Evolutionary conservation across 208 protist genomes (phyloP).

Genomic region (Trypanosoma cruzi): DNA sequence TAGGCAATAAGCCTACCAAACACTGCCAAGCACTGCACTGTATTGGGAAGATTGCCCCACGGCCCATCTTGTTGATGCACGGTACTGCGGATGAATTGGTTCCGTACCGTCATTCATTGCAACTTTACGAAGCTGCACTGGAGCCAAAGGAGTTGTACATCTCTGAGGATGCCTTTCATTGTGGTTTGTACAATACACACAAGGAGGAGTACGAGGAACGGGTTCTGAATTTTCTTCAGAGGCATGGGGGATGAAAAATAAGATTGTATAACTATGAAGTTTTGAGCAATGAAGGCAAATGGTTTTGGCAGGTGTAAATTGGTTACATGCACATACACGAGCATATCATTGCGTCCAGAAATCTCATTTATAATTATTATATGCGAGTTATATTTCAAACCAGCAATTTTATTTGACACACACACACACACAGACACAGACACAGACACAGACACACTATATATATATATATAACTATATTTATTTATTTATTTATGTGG

Average conservation of each 20-base stretch:
- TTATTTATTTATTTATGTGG: too few relatives aligned
- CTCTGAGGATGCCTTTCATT: constrained; percentile 86
- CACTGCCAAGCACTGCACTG: constrained; percentile 87
- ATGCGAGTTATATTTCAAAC: too few relatives aligned
- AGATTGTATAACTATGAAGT: background rate
- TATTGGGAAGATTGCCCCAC: constrained; percentile 71
- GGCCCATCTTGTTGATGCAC: constrained; percentile 91
- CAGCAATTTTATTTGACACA: too few relatives aligned
- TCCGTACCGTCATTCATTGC: constrained; percentile 77
- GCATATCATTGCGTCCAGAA: too few relatives aligned
- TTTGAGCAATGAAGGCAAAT: background rate
- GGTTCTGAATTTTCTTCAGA: constrained; percentile 63
- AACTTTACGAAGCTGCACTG: constrained; percentile 72
- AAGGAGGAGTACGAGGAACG: constrained; percentile 77
- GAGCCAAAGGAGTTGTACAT: constrained; percentile 91
- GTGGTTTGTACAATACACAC: constrained; percentile 87
- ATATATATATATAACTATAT: constrained; percentile 8
- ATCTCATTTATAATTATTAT: too few relatives aligned
- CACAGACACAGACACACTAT: too few relatives aligned
- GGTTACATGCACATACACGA: too few relatives aligned
- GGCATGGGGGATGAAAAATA: constrained; percentile 43
- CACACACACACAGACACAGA: too few relatives aligned
- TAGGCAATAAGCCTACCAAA: constrained; percentile 85
- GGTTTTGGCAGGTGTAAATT: too few relatives aligned
- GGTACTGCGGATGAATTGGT: constrained; percentile 88